Conservation (phyloP, 371 early-diverging fungal genomes). For the Rhizopus microsporus region DNA sequence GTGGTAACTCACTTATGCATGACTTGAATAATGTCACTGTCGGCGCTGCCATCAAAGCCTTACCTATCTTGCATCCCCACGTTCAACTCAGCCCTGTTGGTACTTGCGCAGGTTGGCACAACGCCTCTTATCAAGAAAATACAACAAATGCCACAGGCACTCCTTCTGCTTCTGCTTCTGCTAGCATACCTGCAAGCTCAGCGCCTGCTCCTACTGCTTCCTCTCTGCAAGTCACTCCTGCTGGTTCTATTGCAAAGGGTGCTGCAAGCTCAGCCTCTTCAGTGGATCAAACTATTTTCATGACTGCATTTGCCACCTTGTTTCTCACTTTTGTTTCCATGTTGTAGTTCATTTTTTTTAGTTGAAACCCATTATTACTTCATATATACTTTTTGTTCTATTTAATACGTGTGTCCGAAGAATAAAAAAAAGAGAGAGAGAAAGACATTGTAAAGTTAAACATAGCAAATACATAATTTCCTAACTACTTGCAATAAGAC, state of each 20-base stretch:
- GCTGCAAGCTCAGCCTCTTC: slow-evolving; percentile 6
- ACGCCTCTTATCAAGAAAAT: slow-evolving; percentile 27
- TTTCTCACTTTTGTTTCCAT: not conserved
- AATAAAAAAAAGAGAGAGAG: not conserved
- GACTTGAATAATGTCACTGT: slow-evolving; percentile 57
- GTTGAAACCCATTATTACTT: slow-evolving; percentile 2
- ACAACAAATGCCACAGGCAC: slow-evolving; percentile 8
- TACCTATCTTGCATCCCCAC: slow-evolving; percentile 46
- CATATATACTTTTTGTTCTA: not conserved
- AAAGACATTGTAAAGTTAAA: no score
- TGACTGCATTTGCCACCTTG: slow-evolving; percentile 7
- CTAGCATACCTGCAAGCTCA: slow-evolving; percentile 2
- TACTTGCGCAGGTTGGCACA: slow-evolving; percentile 33
- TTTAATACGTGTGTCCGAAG: not conserved
- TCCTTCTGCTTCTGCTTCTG: slow-evolving; percentile 18
- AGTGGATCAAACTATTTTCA: slow-evolving; percentile 5
- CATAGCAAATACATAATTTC: slow-evolving; percentile 17
- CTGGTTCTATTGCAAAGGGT: slow-evolving; percentile 12
- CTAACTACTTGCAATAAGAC: slow-evolving; percentile 12
- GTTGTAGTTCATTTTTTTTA: slow-evolving; percentile 2
- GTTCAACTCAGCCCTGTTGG: slow-evolving; percentile 46
- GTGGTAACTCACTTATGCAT: slow-evolving; percentile 61
- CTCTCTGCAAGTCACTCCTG: slow-evolving; percentile 3
- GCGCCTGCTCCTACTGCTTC: not conserved
- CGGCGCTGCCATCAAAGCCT: slow-evolving; percentile 60